Percentiles rank a stretch among this genome's conserved stretches.
Evolutionary conservation across 495 filamentous ascomycete species (phyloP).

Genomic region (Aspergillus avenaceus): DNA sequence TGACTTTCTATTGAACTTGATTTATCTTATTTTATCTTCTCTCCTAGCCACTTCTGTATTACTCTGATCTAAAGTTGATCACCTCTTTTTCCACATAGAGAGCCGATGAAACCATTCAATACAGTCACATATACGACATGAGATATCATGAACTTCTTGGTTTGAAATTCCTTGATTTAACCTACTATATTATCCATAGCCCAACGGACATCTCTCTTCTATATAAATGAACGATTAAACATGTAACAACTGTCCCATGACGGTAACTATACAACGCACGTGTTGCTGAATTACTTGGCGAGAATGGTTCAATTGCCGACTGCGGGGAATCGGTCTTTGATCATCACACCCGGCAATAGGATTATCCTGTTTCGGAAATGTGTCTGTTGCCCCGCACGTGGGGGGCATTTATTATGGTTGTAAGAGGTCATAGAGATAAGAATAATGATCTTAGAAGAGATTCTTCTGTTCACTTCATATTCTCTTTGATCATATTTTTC

Average conservation of each 20-base stretch:
- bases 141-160: background rate
- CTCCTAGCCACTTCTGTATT: too few species aligned
- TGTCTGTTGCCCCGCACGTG: conserved; percentile 13
- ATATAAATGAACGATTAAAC: background rate
- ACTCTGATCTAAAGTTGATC: background rate
- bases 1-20: background rate
- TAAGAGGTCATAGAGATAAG: background rate
- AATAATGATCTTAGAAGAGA: background rate
- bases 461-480: too few species aligned
- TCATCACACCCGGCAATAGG: conserved; percentile 13
- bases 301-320: conserved; percentile 27
- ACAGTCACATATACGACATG: background rate
- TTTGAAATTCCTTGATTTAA: background rate
- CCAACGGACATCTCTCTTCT: too few species aligned
- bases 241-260: background rate
- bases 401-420: conserved; percentile 10
- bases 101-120: background rate
- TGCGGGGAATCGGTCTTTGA: conserved; percentile 22
- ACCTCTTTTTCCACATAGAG: background rate
- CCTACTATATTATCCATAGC: background rate
- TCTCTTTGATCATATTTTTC: too few species aligned
- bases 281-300: background rate
- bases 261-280: conserved; percentile 5
- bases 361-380: conserved; percentile 4
- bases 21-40: too few species aligned